Conservation (phyloP, 768 basidiomycete genomes). For the Suillus luteus region DNA sequence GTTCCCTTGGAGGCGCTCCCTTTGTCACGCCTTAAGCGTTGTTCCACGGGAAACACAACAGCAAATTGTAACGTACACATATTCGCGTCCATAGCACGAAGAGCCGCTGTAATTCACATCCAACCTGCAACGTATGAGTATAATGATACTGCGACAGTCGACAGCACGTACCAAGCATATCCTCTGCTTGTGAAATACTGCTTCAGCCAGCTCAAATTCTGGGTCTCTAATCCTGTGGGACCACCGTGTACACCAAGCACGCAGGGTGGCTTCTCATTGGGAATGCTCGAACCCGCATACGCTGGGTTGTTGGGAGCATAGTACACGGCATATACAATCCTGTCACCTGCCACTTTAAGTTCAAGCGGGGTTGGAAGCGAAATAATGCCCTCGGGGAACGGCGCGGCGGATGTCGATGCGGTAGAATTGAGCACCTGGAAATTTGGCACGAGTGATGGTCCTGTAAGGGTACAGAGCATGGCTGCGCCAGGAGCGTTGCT, state of each 20-base stretch:
- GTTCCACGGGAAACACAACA: background rate
- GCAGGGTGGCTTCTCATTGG: constrained; percentile 64
- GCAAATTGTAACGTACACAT: constrained; percentile 40
- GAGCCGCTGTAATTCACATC: constrained; percentile 80
- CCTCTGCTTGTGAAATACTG: constrained; percentile 72
- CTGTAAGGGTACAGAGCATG: constrained; percentile 11
- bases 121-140: constrained; percentile 48
- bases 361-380: constrained; percentile 16
- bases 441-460: constrained; percentile 7
- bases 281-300: constrained; percentile 45
- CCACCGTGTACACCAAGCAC: constrained; percentile 70
- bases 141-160: background rate
- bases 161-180: constrained; percentile 57
- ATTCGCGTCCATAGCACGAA: constrained; percentile 68
- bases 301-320: constrained; percentile 64
- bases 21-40: constrained; percentile 18
- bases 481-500: constrained; percentile 11
- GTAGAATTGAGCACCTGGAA: constrained; percentile 16
- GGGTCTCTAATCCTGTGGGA: constrained; percentile 51
- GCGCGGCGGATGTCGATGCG: constrained; percentile 3
- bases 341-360: constrained; percentile 20
- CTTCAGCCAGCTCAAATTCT: constrained; percentile 51
- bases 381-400: constrained; percentile 23
- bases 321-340: constrained; percentile 56
- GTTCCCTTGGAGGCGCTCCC: constrained; percentile 53